phyloP scores from a whole-genome alignment of 2,329 filamentous ascomycete genomes.

The Sclerotiophoma versabilis region DNA sequence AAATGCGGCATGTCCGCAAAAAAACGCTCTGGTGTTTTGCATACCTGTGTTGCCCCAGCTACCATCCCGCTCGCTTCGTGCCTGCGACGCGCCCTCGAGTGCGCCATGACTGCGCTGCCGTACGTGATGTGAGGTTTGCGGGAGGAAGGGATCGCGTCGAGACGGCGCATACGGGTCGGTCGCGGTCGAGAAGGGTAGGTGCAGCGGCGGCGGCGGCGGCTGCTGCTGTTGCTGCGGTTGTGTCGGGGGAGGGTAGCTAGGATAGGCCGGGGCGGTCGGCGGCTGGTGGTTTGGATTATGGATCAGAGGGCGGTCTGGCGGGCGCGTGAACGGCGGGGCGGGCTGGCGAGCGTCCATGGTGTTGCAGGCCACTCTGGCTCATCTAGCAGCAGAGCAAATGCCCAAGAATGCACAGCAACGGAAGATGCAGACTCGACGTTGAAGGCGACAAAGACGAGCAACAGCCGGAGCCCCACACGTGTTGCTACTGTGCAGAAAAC shows the following conservation, averaged over 20 bases:
- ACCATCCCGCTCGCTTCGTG: constrained; percentile 40
- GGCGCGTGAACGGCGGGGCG: constrained; percentile 49
- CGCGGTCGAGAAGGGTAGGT: constrained; percentile 52
- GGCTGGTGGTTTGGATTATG: constrained; percentile 64
- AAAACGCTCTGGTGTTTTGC: constrained; percentile 22
- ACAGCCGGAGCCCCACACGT: not conserved
- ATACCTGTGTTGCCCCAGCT: constrained; percentile 50
- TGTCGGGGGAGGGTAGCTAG: constrained; percentile 47
- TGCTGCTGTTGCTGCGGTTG: constrained; percentile 35
- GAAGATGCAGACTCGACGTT: constrained; percentile 4
- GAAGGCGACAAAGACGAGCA: not conserved
- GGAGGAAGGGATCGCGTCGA: constrained; percentile 57
- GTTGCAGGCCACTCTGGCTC: constrained; percentile 19
- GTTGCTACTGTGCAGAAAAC: constrained; percentile 1
- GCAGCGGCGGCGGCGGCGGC: constrained; percentile 40
- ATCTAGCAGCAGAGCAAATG: constrained; percentile 13
- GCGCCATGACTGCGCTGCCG: constrained; percentile 53
- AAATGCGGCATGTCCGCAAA: constrained; percentile 7
- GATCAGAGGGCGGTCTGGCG: constrained; percentile 53
- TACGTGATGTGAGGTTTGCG: constrained; percentile 43
- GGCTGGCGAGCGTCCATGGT: constrained; percentile 49
- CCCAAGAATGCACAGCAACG: not conserved
- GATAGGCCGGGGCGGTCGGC: constrained; percentile 32
- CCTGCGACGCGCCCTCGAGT: constrained; percentile 34
- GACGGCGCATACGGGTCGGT: constrained; percentile 56